Conservation (phyloP, 2,329 filamentous ascomycete species). For the Monilinia polystroma region DNA sequence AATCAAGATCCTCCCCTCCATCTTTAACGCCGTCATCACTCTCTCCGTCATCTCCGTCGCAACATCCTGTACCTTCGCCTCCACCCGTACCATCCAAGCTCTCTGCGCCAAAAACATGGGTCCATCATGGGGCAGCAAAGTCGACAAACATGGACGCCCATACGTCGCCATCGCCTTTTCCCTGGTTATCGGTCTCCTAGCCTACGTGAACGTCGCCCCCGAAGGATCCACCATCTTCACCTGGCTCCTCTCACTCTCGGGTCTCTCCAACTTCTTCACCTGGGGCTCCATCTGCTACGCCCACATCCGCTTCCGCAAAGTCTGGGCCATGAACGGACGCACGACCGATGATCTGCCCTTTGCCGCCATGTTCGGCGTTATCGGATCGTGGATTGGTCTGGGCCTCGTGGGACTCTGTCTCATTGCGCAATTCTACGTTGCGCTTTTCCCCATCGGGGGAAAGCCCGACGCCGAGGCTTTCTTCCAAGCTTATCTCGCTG, state of each 20-base stretch:
- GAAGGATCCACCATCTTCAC: conserved; percentile 62
- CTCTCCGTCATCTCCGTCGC: conserved; percentile 87
- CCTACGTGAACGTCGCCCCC: conserved; percentile 59
- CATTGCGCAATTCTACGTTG: conserved; percentile 52
- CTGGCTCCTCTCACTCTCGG: conserved; percentile 72
- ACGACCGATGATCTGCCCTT: conserved; percentile 51
- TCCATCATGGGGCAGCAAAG: conserved; percentile 72
- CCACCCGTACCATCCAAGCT: conserved; percentile 84
- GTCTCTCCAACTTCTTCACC: conserved; percentile 71
- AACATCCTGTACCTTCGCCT: conserved; percentile 89
- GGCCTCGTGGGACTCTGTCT: conserved; percentile 65
- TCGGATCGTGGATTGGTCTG: conserved; percentile 69
- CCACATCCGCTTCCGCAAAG: conserved; percentile 64
- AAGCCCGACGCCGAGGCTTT: conserved; percentile 43
- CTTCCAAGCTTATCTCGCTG: conserved; percentile 52
- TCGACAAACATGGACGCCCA: conserved; percentile 78
- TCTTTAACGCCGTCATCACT: conserved; percentile 94
- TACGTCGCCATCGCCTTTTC: conserved; percentile 51
- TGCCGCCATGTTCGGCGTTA: conserved; percentile 52
- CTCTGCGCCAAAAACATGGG: conserved; percentile 85
- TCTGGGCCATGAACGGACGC: conserved; percentile 60
- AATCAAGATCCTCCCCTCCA: conserved; percentile 75
- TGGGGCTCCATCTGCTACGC: conserved; percentile 68
- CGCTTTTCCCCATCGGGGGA: conserved; percentile 51
- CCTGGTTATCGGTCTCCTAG: conserved; percentile 58